These are phyloP conservation scores for Solanum aculeatissimum DNA, from an alignment of 305 asterid species.

Conservation along the genomic window DNA sequence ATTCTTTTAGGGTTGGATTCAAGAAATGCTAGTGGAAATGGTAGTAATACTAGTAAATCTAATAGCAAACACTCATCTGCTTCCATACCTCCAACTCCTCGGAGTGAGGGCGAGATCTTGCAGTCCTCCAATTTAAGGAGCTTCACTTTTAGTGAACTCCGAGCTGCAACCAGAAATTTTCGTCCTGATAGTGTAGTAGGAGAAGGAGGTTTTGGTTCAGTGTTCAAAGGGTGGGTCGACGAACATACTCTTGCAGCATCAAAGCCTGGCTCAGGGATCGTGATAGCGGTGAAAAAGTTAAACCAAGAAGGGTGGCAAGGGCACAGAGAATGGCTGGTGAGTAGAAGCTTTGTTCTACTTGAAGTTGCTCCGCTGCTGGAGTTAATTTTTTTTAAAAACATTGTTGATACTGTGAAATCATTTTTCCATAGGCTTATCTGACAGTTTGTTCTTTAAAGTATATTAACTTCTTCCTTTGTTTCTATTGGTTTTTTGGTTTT, in stretches of 20 bases:
- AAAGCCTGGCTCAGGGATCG: conserved; percentile 43
- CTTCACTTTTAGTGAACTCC: conserved; percentile 42
- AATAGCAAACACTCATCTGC: conserved; percentile 36
- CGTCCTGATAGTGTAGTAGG: conserved; percentile 65
- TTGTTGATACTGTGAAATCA: not conserved
- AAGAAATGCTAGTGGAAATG: conserved; percentile 37
- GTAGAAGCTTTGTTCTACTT: conserved; percentile 4
- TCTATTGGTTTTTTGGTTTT: not conserved
- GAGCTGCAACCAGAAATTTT: conserved; percentile 57
- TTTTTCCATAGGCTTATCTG: not conserved
- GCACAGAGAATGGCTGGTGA: conserved; percentile 68
- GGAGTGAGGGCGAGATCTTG: conserved; percentile 55
- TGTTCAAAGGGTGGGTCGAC: conserved; percentile 66
- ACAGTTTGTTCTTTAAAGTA: not conserved
- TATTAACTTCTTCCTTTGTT: not conserved
- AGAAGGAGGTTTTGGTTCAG: conserved; percentile 67
- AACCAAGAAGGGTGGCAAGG: conserved; percentile 73
- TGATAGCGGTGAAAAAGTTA: conserved; percentile 58
- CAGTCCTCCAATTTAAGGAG: conserved; percentile 52
- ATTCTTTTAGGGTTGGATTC: conserved; percentile 17
- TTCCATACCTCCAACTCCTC: conserved; percentile 38
- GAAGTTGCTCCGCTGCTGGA: not conserved
- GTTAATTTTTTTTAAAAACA: not conserved
- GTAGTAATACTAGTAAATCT: conserved; percentile 27
- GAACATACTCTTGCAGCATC: conserved; percentile 44